These are phyloP conservation scores for Desmodesmus armatus DNA, from an alignment of 139 green algal genomes.

Conservation along the genomic window DNA sequence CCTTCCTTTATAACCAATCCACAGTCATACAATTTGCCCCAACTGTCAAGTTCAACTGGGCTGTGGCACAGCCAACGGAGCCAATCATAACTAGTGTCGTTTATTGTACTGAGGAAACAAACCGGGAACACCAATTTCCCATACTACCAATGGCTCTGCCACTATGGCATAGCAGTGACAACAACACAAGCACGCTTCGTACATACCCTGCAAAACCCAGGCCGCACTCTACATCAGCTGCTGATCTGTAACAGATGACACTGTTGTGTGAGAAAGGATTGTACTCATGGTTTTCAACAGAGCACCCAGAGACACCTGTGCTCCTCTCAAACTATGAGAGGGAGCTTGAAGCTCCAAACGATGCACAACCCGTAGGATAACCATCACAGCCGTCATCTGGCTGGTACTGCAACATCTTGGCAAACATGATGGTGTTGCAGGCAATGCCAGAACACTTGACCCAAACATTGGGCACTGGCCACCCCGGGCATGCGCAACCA, in stretches of 20 bases:
- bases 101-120: background rate
- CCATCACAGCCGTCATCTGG: background rate
- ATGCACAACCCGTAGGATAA: too few relatives aligned
- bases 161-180: background rate
- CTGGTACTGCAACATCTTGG: background rate
- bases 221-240: background rate
- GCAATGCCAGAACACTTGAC: background rate
- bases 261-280: background rate
- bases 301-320: too few relatives aligned
- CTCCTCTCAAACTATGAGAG: too few relatives aligned
- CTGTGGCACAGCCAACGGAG: too few relatives aligned
- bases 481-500: too few relatives aligned
- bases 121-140: background rate
- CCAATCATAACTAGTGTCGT: background rate
- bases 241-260: too few relatives aligned
- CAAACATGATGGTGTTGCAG: background rate
- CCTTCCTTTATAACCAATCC: too few relatives aligned
- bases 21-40: too few relatives aligned
- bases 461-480: background rate
- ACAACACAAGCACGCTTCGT: background rate
- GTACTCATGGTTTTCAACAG: background rate
- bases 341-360: too few relatives aligned
- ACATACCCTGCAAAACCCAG: background rate
- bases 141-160: background rate
- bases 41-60: too few relatives aligned